Base-by-base conservation (phyloP, 768 basidiomycete species). In the Mrakia gelida region DNA sequence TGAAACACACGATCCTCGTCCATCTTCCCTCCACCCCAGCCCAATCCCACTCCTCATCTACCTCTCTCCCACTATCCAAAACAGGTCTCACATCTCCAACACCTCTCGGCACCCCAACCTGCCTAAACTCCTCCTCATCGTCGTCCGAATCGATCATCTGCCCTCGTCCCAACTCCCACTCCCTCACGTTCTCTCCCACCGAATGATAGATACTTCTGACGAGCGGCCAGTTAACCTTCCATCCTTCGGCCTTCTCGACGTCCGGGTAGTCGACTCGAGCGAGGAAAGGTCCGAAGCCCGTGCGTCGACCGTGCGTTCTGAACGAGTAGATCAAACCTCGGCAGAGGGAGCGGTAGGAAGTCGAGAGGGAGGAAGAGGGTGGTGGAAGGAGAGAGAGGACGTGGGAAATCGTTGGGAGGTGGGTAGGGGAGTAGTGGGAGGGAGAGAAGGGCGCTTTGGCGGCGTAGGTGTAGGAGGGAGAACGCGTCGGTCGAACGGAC, bases 321-420 rank as follows among this genome's bases (percentile, higher is more conserved):
- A 70, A 70, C 1, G 67, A 70, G 38, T 70, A 70, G 67, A 70
- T 70, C 18, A n/a, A 23, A 11, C 18, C 34, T 18, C 34, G 67
- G 67, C 34, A 70, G 67, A 70, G 67, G 26, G 67, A 70, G 67
- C 67, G 67, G 41, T 70, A 70, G 18, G 67, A 41, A 11, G 67
- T 70, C 13, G 67, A 38, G 8, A 70, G 67, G 9, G 67, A 26
- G 18, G 67, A 70, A 2, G 67, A 38, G 23, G 67, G 67, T 10
- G 67, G 34, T 26, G 67, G 67, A 23, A 70, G 67, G 67, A 70
- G 67, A 23, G 67, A 26, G 26, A 70, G 67, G 10, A 70, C 32
- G 41, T 70, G 34, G 21, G 67, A 70, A 18, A 70, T 32, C 7
- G 13, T 7, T 7, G 67, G 67, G 38, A 70, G 38, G n/a, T 70